These are phyloP conservation scores for Sicyos baderoa DNA, from an alignment of 306 rosid genomes.

Conservation along the genomic window DNA sequence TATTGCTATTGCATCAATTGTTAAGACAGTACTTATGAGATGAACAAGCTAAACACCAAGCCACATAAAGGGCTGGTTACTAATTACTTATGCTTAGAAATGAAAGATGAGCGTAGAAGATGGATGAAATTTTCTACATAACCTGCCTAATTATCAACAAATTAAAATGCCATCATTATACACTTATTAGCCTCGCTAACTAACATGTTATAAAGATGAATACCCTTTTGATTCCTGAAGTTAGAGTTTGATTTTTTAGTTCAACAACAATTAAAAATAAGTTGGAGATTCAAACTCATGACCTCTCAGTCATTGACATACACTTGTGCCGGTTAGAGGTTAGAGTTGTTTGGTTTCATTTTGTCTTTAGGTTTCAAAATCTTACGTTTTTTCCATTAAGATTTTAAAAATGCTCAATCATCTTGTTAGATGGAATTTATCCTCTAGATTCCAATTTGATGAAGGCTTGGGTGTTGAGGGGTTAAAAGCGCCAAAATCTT, in stretches of 20 bases:
- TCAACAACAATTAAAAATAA: no score
- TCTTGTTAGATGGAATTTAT: no score
- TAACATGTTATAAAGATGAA: background rate
- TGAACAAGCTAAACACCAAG: background rate
- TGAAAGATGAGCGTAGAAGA: background rate
- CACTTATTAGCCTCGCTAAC: background rate
- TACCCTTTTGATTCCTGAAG: background rate
- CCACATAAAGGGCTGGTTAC: background rate
- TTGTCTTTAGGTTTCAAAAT: background rate
- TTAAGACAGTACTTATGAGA: slow-evolving; percentile 1
- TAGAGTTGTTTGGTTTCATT: no score
- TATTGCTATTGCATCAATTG: background rate
- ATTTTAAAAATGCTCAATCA: background rate
- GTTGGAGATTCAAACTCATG: no score
- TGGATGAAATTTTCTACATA: background rate
- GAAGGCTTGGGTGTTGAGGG: no score
- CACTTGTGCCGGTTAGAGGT: no score
- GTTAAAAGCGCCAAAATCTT: no score
- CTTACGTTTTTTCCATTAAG: background rate
- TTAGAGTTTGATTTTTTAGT: background rate
- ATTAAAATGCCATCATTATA: background rate
- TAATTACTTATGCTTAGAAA: background rate
- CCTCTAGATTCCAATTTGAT: no score
- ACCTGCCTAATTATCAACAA: background rate
- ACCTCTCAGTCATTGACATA: no score